phyloP scores from a whole-genome alignment of 2,329 filamentous ascomycete genomes.

The Bipolaris oryzae region DNA sequence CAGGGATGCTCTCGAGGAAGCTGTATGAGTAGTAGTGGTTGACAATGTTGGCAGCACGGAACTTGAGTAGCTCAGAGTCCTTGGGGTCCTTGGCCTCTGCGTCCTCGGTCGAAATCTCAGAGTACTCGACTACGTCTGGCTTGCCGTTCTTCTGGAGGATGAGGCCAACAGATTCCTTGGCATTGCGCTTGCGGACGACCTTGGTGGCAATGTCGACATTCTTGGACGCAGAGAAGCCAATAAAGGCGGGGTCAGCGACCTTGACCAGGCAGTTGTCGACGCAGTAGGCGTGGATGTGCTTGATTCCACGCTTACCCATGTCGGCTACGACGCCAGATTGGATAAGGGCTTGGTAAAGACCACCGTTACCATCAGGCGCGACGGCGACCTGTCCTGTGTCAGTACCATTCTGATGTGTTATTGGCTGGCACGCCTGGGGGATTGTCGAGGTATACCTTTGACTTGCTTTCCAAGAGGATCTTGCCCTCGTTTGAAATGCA shows the following conservation, averaged over 20 bases:
- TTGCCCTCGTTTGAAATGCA: conserved; percentile 98
- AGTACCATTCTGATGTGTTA: conserved; percentile 11
- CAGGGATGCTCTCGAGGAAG: conserved; percentile 88
- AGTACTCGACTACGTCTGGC: conserved; percentile 98
- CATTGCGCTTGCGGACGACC: conserved; percentile 97
- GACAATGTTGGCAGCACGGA: conserved; percentile 98
- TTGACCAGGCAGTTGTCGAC: conserved; percentile 99
- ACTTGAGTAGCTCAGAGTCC: conserved; percentile 83
- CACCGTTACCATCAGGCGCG: conserved; percentile 95
- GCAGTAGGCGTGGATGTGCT: conserved; percentile 97
- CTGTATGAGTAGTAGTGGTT: conserved; percentile 99
- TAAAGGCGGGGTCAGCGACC: conserved; percentile 95
- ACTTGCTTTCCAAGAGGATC: conserved; percentile 90
- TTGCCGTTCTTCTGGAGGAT: conserved; percentile 95
- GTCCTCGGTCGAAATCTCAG: conserved; percentile 89
- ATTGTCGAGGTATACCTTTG: conserved; percentile 61
- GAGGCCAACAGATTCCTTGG: conserved; percentile 92
- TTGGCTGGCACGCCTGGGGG: no score
- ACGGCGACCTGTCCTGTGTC: conserved; percentile 71
- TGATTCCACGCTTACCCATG: conserved; percentile 84
- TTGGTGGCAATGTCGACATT: conserved; percentile 96
- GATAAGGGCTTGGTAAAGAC: conserved; percentile 90
- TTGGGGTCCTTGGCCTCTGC: conserved; percentile 86
- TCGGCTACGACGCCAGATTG: conserved; percentile 80
- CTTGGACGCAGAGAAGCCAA: conserved; percentile 88